phyloP scores from a whole-genome alignment of 306 rosid species.

The Vachellia collinsii region DNA sequence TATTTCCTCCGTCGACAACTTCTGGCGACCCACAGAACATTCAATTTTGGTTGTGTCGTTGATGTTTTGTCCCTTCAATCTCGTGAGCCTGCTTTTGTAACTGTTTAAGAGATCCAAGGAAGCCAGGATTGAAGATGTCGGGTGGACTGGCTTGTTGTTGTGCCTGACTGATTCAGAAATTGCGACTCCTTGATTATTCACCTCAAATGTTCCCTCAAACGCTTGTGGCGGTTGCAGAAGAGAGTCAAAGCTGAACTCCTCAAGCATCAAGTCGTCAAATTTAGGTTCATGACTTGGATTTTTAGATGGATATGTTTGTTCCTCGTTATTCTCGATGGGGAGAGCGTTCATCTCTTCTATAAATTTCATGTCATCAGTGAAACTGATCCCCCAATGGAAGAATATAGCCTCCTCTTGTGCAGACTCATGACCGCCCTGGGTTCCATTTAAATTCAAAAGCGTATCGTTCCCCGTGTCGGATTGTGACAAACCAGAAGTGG shows the following conservation, averaged over 20 bases:
- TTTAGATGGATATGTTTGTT: background rate
- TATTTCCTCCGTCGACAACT: slow-evolving; percentile 58
- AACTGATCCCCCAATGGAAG: slow-evolving; percentile 17
- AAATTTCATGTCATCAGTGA: slow-evolving; percentile 22
- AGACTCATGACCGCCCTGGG: slow-evolving; percentile 29
- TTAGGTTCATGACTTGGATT: slow-evolving; percentile 38
- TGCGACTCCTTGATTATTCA: slow-evolving; percentile 1
- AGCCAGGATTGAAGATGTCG: slow-evolving; percentile 36
- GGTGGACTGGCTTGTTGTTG: slow-evolving; percentile 23
- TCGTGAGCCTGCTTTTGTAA: slow-evolving; percentile 47
- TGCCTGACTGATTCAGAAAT: slow-evolving; percentile 3
- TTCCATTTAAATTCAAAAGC: slow-evolving; percentile 22
- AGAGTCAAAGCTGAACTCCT: slow-evolving; percentile 42
- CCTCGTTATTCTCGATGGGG: slow-evolving; percentile 25
- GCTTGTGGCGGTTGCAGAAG: slow-evolving; percentile 34
- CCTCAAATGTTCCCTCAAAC: background rate
- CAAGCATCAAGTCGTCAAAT: slow-evolving; percentile 25
- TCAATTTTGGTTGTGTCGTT: background rate
- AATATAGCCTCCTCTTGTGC: slow-evolving; percentile 29
- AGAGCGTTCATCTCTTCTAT: slow-evolving; percentile 27
- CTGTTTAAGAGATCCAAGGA: slow-evolving; percentile 51
- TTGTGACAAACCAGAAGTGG: background rate
- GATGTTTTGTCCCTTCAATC: slow-evolving; percentile 27
- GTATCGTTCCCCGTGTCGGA: slow-evolving; percentile 1
- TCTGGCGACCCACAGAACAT: slow-evolving; percentile 10